These are phyloP conservation scores for Plasmodium chabaudi DNA, from an alignment of 169 alveolate genomes.

Conservation along the genomic window DNA sequence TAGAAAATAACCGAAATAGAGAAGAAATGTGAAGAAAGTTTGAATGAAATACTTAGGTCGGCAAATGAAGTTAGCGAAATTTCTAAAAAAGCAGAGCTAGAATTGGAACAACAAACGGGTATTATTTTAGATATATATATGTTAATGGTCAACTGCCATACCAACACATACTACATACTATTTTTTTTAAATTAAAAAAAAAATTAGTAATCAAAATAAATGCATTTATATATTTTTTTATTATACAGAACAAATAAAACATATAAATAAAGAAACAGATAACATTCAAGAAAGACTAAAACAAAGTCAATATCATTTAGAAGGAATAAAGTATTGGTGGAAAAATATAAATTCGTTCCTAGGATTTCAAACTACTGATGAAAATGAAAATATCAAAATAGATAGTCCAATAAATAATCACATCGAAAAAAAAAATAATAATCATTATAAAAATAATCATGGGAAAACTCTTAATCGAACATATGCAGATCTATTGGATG, in stretches of 20 bases:
- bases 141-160: not conserved
- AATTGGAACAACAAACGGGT: constrained; percentile 76
- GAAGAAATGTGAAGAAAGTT: constrained; percentile 74
- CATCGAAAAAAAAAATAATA: constrained; percentile 13
- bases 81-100: constrained; percentile 76
- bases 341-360: constrained; percentile 59
- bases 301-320: constrained; percentile 71
- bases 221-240: constrained; percentile 18
- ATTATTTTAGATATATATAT: constrained; percentile 5
- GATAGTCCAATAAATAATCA: constrained; percentile 11
- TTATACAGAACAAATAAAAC: constrained; percentile 72
- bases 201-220: not conserved
- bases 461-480: constrained; percentile 8
- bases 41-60: constrained; percentile 74
- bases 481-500: constrained; percentile 10
- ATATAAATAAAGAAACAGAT: constrained; percentile 63
- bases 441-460: constrained; percentile 31
- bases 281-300: constrained; percentile 50
- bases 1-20: constrained; percentile 77
- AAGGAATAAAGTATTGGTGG: constrained; percentile 76
- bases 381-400: constrained; percentile 49
- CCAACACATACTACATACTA: not conserved
- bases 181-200: too few relatives aligned
- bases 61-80: constrained; percentile 75
- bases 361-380: constrained; percentile 37